These are phyloP conservation scores for Calonectria multiphialidica DNA, from an alignment of 2,329 filamentous ascomycete species.

Conservation along the genomic window DNA sequence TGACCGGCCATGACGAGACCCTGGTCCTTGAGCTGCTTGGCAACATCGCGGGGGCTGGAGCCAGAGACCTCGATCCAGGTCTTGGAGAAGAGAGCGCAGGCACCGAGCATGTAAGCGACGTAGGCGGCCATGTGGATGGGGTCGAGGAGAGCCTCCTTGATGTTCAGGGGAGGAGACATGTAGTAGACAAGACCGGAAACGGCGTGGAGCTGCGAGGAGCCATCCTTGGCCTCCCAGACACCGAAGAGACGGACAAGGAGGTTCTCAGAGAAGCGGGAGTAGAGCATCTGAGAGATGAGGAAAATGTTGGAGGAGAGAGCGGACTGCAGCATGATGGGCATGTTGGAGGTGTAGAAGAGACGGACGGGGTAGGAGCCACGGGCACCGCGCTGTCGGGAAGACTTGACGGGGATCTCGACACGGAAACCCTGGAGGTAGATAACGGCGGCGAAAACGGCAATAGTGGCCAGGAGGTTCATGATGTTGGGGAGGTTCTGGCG, in stretches of 20 bases:
- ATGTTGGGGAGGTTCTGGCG: constrained; percentile 99
- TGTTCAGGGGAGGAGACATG: constrained; percentile 98
- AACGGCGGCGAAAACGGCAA: constrained; percentile 94
- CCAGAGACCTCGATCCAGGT: constrained; percentile 99
- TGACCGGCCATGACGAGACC: constrained; percentile 99
- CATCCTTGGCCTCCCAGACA: constrained; percentile 98
- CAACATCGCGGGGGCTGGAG: constrained; percentile 96
- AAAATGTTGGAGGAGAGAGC: constrained; percentile 99
- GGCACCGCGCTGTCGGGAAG: constrained; percentile 97
- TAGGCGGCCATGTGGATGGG: constrained; percentile 97
- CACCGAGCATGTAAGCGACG: constrained; percentile 97
- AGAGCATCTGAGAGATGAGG: constrained; percentile 99
- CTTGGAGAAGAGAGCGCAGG: constrained; percentile 99
- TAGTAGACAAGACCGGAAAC: constrained; percentile 97
- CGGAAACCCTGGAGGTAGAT: constrained; percentile 99
- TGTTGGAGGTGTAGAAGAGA: constrained; percentile 99
- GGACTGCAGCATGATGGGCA: constrained; percentile 99
- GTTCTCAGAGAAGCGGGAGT: constrained; percentile 99
- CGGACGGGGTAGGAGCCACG: constrained; percentile 98
- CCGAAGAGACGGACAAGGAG: constrained; percentile 96
- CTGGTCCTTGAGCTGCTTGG: constrained; percentile 99
- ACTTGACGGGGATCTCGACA: constrained; percentile 99
- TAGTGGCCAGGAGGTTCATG: constrained; percentile 96
- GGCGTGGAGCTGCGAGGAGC: constrained; percentile 94
- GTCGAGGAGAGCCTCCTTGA: constrained; percentile 96